Evolutionary conservation across 805 yeast species (phyloP), one percentile per base, ranked within the genome.

Genomic region (Vanderwaltozyma polyspora): DNA sequence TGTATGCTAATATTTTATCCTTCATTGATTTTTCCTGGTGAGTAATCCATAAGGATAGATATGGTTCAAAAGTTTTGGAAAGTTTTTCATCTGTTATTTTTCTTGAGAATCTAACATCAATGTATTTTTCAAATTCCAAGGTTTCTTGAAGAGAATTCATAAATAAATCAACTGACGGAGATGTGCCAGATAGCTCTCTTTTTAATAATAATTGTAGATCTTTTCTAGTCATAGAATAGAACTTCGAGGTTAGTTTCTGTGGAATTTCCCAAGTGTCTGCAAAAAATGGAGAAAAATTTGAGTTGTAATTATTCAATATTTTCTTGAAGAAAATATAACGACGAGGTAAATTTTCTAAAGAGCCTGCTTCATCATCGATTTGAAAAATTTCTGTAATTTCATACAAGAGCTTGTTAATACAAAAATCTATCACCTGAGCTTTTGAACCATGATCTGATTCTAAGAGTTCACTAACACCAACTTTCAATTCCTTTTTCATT

Each of bases 321-420:
- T 81, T 76, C 44, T 79, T 77, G 58, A 84, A 82, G 54, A 80
- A 89, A 22, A 86, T 71, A 54, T 75, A 91, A 32, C 98, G 64
- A 44, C 96, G 64, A 21, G 74, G 69, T 33, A 91, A 59, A 56
- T 91, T 91, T 39, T 91, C 98, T 39, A 91, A 61, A 5, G 93
- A 79, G 1, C 96, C 96, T 0, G 98, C 98, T 58, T 91, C 98
- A 46, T 86, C 96, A 11, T 75, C 67, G 8, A 76, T 66, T 35
- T 74, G 70, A 59, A 91, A 91, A 9, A 91, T 84, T 16, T 73
- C 62, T 24, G 69, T 69, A 29, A 89, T 74, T 48, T 89, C 97
- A 47, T 70, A 71, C 34, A 91, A 63, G 41, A 79, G 76, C 21
- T 66, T 66, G 36, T 70, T 72, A 39, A 81, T 70, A 55, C 80